phyloP scores from a whole-genome alignment of 2,329 filamentous ascomycete genomes.

The Diplodia intermedia region DNA sequence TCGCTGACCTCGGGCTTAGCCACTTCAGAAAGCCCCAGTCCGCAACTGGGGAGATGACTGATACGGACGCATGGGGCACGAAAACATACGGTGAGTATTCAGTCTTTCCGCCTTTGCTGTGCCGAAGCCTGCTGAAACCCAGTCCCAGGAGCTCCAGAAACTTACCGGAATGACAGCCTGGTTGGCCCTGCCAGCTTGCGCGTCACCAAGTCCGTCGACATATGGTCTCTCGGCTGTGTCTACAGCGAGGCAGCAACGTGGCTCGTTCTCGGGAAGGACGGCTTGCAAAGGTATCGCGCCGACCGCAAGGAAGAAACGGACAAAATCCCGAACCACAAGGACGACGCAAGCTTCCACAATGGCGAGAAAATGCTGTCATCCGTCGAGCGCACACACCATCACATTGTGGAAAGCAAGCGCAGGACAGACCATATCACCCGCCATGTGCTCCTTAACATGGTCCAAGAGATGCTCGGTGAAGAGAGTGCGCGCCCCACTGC shows the following conservation, averaged over 20 bases:
- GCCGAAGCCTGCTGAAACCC: background rate
- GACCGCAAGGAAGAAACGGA: constrained; percentile 28
- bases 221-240: constrained; percentile 48
- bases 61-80: constrained; percentile 42
- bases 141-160: constrained; percentile 37
- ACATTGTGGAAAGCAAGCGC: background rate
- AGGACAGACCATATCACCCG: background rate
- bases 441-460: background rate
- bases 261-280: constrained; percentile 35
- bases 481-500: background rate
- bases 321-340: background rate
- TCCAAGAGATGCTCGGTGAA: background rate
- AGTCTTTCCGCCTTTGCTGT: background rate
- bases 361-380: background rate
- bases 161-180: constrained; percentile 33
- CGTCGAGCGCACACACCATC: background rate
- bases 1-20: constrained; percentile 49
- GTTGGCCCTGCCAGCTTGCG: constrained; percentile 13
- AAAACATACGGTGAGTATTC: constrained; percentile 45
- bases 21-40: constrained; percentile 36
- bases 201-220: constrained; percentile 46
- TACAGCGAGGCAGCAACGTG: constrained; percentile 39
- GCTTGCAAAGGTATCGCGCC: constrained; percentile 34
- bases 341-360: constrained; percentile 38
- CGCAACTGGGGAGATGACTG: background rate